Evolutionary conservation across 139 green algal genomes (phyloP), one percentile per base, ranked within the genome.

Genomic region (Parachlorella kessleri): DNA sequence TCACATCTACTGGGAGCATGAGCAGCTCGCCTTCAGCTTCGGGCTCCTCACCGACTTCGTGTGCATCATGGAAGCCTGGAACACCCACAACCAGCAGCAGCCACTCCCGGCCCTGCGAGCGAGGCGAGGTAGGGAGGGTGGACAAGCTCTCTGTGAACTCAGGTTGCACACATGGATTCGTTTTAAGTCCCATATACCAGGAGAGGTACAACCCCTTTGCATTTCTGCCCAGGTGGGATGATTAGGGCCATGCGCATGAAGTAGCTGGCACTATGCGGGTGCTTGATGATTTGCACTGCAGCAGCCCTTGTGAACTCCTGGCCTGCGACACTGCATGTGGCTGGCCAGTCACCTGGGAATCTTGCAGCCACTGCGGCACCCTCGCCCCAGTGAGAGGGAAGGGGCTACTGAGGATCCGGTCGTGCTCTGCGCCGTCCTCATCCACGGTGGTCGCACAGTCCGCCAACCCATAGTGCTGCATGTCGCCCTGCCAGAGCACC

Each of bases 401-500:
- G 0, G 63, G 8, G 40, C 72, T 72, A 3, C 35, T n/a, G 33
- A 66, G 72, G 63, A 79, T 72, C 28, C 59, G 37, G 39, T 79
- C 73, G 21, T 79, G 36, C 59, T 72, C 73, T 2, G n/a, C 30
- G 0, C 73, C 73, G 6, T 79, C 73, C 63, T 79, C 73, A 1
- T n/a, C 41, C n/a, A 40, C 33, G 9, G 26, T 21, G 3, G 73
- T 79, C 4, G 73, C 73, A 1, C 55, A 63, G 18, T 79, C 73
- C 7, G n/a, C 40, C 73, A 79, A 39, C 39, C 59, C 55, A 7
- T 59, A 54, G 9, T 54, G n/a, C 28, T 30, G 73, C 30, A 30
- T 63, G 73, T 33, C 28, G 73, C 73, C 73, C n/a, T 79, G 73
- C 73, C 73, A 79, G n/a, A 79, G 38, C 5, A 79, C 55, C 36